Evolutionary conservation across 2,329 filamentous ascomycete species (phyloP).

Genomic region (Fusarium vanettenii): DNA sequence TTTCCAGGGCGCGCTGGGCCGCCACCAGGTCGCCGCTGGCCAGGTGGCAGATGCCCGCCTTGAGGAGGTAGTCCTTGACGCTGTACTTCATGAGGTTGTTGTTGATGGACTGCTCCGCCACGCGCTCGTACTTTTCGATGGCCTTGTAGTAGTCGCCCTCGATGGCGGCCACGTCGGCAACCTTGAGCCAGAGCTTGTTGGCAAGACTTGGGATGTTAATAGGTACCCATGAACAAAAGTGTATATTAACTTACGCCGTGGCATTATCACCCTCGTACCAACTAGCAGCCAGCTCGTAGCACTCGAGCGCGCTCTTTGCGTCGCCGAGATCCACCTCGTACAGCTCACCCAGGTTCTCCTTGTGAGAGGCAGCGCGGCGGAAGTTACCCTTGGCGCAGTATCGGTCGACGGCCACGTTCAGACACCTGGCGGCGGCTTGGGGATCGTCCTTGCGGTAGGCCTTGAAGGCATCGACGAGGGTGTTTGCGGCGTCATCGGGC

Average conservation of each 20-base stretch:
- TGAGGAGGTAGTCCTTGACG: slow-evolving; percentile 95
- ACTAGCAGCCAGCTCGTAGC: slow-evolving; percentile 85
- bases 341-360: slow-evolving; percentile 88
- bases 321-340: slow-evolving; percentile 87
- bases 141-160: slow-evolving; percentile 87
- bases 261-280: slow-evolving; percentile 94
- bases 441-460: slow-evolving; percentile 89
- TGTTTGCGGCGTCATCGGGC: slow-evolving; percentile 91
- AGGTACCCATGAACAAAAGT: no score
- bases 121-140: slow-evolving; percentile 85
- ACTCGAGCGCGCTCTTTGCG: slow-evolving; percentile 79
- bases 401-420: slow-evolving; percentile 83
- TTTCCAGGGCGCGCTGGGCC: slow-evolving; percentile 81
- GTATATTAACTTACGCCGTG: slow-evolving; percentile 80
- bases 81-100: slow-evolving; percentile 95
- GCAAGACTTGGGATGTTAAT: slow-evolving; percentile 74
- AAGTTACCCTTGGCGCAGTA: slow-evolving; percentile 94
- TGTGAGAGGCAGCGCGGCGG: slow-evolving; percentile 87
- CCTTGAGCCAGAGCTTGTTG: slow-evolving; percentile 94
- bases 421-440: slow-evolving; percentile 82
- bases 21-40: slow-evolving; percentile 80
- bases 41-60: slow-evolving; percentile 92
- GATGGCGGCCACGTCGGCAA: slow-evolving; percentile 86
- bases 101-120: slow-evolving; percentile 80
- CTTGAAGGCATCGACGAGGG: slow-evolving; percentile 91